These are phyloP conservation scores for Filobasidium uniguttulatum DNA, from an alignment of 1,284 basidiomycete species.

Conservation along the genomic window DNA sequence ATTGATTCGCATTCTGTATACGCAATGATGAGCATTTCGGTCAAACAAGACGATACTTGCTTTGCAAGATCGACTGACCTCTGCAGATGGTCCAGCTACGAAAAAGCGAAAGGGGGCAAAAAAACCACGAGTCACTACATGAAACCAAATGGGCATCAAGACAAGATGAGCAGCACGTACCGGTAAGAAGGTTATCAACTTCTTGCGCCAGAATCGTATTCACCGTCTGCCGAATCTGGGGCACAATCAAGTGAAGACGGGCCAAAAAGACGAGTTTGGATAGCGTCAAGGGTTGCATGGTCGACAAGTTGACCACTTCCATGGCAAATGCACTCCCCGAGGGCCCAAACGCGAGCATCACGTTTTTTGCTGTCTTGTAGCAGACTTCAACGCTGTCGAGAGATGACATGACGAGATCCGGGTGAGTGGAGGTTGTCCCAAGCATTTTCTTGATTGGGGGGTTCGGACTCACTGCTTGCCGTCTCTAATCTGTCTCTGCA, in stretches of 20 bases:
- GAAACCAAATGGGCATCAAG: too few relatives aligned
- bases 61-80: background rate
- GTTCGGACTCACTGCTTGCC: background rate
- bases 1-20: constrained; percentile 2
- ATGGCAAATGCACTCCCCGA: background rate
- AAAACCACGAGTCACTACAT: too few relatives aligned
- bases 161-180: too few relatives aligned
- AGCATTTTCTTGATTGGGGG: too few relatives aligned
- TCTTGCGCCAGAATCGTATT: too few relatives aligned
- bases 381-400: background rate
- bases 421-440: too few relatives aligned
- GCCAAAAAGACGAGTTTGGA: background rate
- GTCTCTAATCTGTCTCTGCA: background rate
- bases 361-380: background rate
- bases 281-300: background rate
- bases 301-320: background rate
- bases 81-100: background rate
- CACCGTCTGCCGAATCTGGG: too few relatives aligned
- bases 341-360: background rate
- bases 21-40: too few relatives aligned
- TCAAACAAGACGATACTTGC: background rate
- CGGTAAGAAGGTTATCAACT: too few relatives aligned
- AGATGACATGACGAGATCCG: too few relatives aligned
- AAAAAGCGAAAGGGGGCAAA: too few relatives aligned
- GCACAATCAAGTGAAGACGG: background rate